A percentile compares a stretch with the other conserved stretches of the same genome.
Evolutionary conservation across 2,329 filamentous ascomycete species (phyloP).

Genomic region (Diaporthe sp.): DNA sequence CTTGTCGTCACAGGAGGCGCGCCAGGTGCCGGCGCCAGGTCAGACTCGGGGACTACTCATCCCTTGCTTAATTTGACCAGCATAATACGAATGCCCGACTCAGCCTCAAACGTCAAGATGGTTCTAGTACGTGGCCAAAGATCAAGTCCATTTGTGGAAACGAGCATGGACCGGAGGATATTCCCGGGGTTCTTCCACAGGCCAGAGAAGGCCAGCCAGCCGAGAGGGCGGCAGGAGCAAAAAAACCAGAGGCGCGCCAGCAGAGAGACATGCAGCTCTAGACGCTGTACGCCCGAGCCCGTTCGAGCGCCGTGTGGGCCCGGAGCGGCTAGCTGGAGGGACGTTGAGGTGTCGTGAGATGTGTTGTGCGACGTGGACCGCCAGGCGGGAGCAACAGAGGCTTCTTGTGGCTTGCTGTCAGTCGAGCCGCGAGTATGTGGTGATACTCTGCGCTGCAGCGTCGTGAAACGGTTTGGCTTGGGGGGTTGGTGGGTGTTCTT

Average conservation of each 20-base stretch:
- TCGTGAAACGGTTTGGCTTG: conserved; percentile 19
- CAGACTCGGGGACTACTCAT: conserved; percentile 30
- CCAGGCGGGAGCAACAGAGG: conserved; percentile 5
- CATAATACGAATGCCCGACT: conserved; percentile 34
- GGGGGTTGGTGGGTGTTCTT: neutral
- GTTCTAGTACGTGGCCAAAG: conserved; percentile 17
- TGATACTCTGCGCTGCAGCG: conserved; percentile 26
- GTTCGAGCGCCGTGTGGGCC: conserved; percentile 14
- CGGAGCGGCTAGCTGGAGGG: conserved; percentile 24
- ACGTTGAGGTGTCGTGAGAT: conserved; percentile 33
- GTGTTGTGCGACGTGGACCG: conserved; percentile 12
- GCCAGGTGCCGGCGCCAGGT: conserved; percentile 9
- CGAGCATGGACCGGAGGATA: conserved; percentile 25
- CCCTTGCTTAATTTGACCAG: conserved; percentile 33
- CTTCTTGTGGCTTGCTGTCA: conserved; percentile 31
- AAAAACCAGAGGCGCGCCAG: conserved; percentile 35
- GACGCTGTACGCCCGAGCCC: conserved; percentile 21
- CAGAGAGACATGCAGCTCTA: conserved; percentile 41
- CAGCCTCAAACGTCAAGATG: conserved; percentile 30
- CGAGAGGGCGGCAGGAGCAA: conserved; percentile 20
- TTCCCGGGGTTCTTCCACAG: conserved; percentile 18
- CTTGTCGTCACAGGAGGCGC: conserved; percentile 21
- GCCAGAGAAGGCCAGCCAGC: neutral
- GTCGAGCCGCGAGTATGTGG: conserved; percentile 21
- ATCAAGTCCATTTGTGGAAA: conserved; percentile 28